phyloP scores from a whole-genome alignment of 352 stramenopile genomes.

The Phytopythium aichiense region DNA sequence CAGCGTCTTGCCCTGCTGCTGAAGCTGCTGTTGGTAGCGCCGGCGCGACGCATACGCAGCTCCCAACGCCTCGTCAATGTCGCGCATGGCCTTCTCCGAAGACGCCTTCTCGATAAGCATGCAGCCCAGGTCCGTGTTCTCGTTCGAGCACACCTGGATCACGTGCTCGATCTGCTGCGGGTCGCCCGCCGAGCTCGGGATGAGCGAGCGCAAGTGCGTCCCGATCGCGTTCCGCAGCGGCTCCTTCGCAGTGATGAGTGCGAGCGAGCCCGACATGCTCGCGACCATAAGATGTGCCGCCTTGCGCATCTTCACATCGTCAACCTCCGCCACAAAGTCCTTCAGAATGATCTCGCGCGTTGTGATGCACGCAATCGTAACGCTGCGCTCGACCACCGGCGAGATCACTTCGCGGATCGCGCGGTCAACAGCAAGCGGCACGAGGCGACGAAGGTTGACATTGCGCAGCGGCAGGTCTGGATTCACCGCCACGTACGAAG shows the following conservation, averaged over 20 bases:
- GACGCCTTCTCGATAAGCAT: conserved; percentile 99
- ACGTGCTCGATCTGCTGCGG: conserved; percentile 95
- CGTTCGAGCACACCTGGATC: conserved; percentile 95
- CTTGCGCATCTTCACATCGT: conserved; percentile 96
- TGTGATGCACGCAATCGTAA: conserved; percentile 99
- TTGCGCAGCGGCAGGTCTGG: conserved; percentile 92
- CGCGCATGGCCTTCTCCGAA: conserved; percentile 97
- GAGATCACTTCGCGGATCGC: conserved; percentile 99
- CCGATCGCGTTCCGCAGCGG: conserved; percentile 96
- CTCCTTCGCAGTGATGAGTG: conserved; percentile 97
- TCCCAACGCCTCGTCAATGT: conserved; percentile 96
- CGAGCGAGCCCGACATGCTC: conserved; percentile 97
- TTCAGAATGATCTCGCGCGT: conserved; percentile 98
- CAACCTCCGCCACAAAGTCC: conserved; percentile 97
- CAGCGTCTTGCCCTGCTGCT: conserved; percentile 74
- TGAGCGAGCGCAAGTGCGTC: conserved; percentile 93
- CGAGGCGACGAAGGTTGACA: conserved; percentile 93
- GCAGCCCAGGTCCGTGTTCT: conserved; percentile 99
- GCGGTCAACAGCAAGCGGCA: conserved; percentile 96
- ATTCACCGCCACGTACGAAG: conserved; percentile 97
- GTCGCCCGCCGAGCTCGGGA: conserved; percentile 83
- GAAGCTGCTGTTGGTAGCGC: conserved; percentile 82
- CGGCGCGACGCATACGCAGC: conserved; percentile 78
- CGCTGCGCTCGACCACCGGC: conserved; percentile 97
- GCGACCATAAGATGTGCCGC: conserved; percentile 97